Evolutionary conservation across 2,329 filamentous ascomycete genomes (phyloP).

Genomic region (Pseudogymnoascus sp.): DNA sequence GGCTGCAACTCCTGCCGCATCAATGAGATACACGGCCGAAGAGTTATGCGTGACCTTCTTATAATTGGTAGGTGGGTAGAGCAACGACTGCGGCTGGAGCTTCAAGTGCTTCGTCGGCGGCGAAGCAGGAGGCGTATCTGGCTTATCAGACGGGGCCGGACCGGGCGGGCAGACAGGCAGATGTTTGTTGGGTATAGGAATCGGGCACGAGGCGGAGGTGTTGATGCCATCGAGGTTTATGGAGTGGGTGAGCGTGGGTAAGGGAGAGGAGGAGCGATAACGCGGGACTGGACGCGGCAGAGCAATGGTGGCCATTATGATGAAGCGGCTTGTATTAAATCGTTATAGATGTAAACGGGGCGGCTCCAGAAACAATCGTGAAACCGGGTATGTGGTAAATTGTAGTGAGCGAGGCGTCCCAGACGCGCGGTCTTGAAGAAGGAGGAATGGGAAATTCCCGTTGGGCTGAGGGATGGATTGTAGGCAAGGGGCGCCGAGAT

Average conservation of each 20-base stretch:
- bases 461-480: not conserved
- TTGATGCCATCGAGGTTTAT: conserved; percentile 46
- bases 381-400: conserved; percentile 8
- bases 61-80: conserved; percentile 67
- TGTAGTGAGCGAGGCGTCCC: conserved; percentile 7
- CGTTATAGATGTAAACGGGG: not conserved
- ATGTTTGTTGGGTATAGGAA: conserved; percentile 79
- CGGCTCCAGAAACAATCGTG: conserved; percentile 7
- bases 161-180: conserved; percentile 84
- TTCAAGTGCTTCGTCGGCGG: conserved; percentile 51
- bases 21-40: conserved; percentile 65
- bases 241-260: conserved; percentile 42
- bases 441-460: not conserved
- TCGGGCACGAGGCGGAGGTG: conserved; percentile 47
- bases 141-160: conserved; percentile 49
- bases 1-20: conserved; percentile 58
- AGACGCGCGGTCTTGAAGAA: conserved; percentile 7
- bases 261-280: conserved; percentile 35
- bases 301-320: conserved; percentile 29
- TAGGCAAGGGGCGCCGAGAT: not conserved
- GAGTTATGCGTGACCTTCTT: conserved; percentile 39
- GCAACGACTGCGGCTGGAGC: conserved; percentile 58
- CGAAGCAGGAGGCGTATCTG: conserved; percentile 59
- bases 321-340: conserved; percentile 5
- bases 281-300: conserved; percentile 27